A percentile compares a stretch with the other conserved stretches of the same genome.
These are phyloP conservation scores for Cutaneotrichosporon curvatum DNA, from an alignment of 1,284 basidiomycete species.

Conservation along the genomic window DNA sequence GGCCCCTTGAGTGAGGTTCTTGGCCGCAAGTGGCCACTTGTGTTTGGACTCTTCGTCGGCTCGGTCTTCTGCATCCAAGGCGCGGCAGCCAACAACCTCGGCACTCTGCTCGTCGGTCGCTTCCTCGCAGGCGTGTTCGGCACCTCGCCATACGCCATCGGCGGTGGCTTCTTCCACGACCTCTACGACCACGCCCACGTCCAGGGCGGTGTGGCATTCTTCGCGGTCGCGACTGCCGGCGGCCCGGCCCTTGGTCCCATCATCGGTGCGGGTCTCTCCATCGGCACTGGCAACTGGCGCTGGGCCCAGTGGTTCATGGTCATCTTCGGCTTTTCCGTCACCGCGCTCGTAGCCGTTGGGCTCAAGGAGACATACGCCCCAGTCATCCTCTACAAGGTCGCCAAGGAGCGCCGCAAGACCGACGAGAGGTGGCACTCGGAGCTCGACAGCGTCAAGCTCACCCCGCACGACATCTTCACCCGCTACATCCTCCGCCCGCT, in stretches of 20 bases:
- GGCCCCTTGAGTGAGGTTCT: slow-evolving; percentile 57
- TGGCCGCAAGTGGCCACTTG: slow-evolving; percentile 39
- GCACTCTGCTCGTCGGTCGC: slow-evolving; percentile 61
- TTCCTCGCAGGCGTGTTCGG: slow-evolving; percentile 55
- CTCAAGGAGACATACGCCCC: slow-evolving; percentile 20
- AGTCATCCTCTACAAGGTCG: slow-evolving; percentile 15
- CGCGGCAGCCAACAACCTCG: slow-evolving; percentile 52
- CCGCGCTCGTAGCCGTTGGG: slow-evolving; percentile 9
- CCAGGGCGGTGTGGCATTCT: slow-evolving; percentile 13
- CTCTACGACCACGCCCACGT: slow-evolving; percentile 10
- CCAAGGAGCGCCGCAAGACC: slow-evolving; percentile 9
- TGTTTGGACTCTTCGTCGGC: slow-evolving; percentile 23
- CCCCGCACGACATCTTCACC: slow-evolving; percentile 13
- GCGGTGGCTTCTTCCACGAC: slow-evolving; percentile 21
- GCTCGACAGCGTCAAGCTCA: slow-evolving; percentile 15
- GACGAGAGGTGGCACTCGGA: slow-evolving; percentile 18
- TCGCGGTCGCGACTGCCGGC: slow-evolving; percentile 14
- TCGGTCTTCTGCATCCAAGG: slow-evolving; percentile 36
- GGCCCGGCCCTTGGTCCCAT: slow-evolving; percentile 15
- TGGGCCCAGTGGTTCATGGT: slow-evolving; percentile 23
- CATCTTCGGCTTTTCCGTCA: slow-evolving; percentile 13
- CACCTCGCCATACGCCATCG: slow-evolving; percentile 18
- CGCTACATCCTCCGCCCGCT: slow-evolving; percentile 20
- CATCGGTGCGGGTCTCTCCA: slow-evolving; percentile 16
- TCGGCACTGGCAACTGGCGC: slow-evolving; percentile 14